A percentile compares a stretch with the other conserved stretches of the same genome.
phyloP scores from a whole-genome alignment of 805 yeast species.

The Vanderwaltozyma verrucispora region DNA sequence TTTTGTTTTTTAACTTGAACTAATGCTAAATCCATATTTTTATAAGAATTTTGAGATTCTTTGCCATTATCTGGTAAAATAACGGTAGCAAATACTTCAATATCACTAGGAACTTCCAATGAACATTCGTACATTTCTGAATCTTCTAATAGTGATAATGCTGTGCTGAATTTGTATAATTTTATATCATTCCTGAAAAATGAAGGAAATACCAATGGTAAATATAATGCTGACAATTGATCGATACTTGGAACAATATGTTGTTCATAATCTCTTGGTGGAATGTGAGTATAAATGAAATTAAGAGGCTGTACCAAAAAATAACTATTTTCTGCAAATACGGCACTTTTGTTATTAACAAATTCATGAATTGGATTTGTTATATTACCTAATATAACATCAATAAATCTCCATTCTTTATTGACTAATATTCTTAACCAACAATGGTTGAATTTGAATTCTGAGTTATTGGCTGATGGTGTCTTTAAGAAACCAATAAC shows the following conservation, averaged over 20 bases:
- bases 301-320: conserved; percentile 70
- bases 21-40: conserved; percentile 41
- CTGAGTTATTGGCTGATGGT: conserved; percentile 46
- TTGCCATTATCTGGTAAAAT: conserved; percentile 40
- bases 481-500: conserved; percentile 76
- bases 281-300: conserved; percentile 77
- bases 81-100: conserved; percentile 52
- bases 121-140: conserved; percentile 74
- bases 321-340: conserved; percentile 41
- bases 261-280: conserved; percentile 68
- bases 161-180: conserved; percentile 63
- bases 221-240: conserved; percentile 60
- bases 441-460: conserved; percentile 59
- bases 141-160: conserved; percentile 62
- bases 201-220: conserved; percentile 83
- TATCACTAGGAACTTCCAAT: conserved; percentile 54
- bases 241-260: conserved; percentile 81
- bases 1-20: conserved; percentile 73
- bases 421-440: conserved; percentile 79
- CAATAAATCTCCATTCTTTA: conserved; percentile 72
- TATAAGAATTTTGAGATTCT: conserved; percentile 6
- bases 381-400: conserved; percentile 54
- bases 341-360: conserved; percentile 24
- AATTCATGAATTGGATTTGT: conserved; percentile 42
- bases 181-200: conserved; percentile 51